phyloP scores from a whole-genome alignment of 345 rosid species.

The Excoecaria agallocha region DNA sequence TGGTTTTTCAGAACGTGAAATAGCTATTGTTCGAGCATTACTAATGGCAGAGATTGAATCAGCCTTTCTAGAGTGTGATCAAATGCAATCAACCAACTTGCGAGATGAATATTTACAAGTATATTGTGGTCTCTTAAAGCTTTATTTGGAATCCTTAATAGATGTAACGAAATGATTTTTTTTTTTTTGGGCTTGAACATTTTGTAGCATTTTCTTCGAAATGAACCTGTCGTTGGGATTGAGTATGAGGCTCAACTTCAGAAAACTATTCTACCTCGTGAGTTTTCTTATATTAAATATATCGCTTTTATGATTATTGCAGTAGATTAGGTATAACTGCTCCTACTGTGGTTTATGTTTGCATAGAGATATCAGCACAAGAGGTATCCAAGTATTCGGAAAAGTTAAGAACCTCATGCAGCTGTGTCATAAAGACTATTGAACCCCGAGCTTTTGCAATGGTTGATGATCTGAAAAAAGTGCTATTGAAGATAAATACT shows the following conservation, averaged over 20 bases:
- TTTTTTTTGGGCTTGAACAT: slow-evolving; percentile 9
- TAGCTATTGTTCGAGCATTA: slow-evolving; percentile 73
- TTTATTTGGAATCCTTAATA: slow-evolving; percentile 2
- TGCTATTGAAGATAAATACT: slow-evolving; percentile 49
- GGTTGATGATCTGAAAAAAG: slow-evolving; percentile 57
- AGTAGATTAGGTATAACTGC: background rate
- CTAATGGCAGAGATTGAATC: slow-evolving; percentile 89
- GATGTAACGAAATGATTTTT: slow-evolving; percentile 1
- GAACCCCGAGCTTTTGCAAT: slow-evolving; percentile 72
- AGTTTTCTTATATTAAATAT: slow-evolving; percentile 33
- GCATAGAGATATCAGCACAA: slow-evolving; percentile 63
- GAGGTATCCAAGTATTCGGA: slow-evolving; percentile 80
- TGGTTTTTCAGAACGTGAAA: slow-evolving; percentile 93
- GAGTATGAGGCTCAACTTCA: slow-evolving; percentile 90
- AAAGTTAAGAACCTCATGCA: slow-evolving; percentile 63
- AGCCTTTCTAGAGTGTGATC: slow-evolving; percentile 93
- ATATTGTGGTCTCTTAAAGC: slow-evolving; percentile 12
- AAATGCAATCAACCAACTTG: slow-evolving; percentile 83
- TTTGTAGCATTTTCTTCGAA: slow-evolving; percentile 69
- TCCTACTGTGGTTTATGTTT: slow-evolving; percentile 15
- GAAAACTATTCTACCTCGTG: slow-evolving; percentile 79
- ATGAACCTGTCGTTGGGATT: slow-evolving; percentile 83
- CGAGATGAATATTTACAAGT: slow-evolving; percentile 88
- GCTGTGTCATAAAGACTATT: slow-evolving; percentile 77
- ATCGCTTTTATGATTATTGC: slow-evolving; percentile 1